phyloP scores from a whole-genome alignment of 2,329 filamentous ascomycete genomes.

The Domatiomyces catenatus region DNA sequence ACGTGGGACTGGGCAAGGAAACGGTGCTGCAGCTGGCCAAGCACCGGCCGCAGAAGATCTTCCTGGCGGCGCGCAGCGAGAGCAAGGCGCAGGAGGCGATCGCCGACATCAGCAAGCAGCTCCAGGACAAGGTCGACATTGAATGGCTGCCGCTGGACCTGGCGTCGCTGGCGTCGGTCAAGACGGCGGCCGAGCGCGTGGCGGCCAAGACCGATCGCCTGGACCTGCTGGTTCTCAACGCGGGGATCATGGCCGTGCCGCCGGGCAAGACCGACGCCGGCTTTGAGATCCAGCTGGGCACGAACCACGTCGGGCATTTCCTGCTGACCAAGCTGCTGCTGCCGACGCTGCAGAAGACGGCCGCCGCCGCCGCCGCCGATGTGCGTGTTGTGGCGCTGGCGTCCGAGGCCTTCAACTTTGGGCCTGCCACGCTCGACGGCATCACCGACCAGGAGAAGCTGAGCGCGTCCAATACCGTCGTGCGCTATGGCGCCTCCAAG shows the following conservation, averaged over 20 bases:
- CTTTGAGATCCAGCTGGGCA: constrained; percentile 32
- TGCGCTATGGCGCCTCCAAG: constrained; percentile 38
- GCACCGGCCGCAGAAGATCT: constrained; percentile 39
- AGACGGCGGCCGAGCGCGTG: constrained; percentile 30
- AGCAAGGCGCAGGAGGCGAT: constrained; percentile 31
- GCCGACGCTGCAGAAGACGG: constrained; percentile 26
- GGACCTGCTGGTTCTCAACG: constrained; percentile 33
- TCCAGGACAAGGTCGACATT: constrained; percentile 24
- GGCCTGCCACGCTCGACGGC: constrained; percentile 21
- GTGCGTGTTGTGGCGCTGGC: constrained; percentile 26
- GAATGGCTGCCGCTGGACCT: constrained; percentile 35
- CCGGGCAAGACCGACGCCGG: constrained; percentile 26
- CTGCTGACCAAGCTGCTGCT: constrained; percentile 30
- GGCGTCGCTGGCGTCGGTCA: constrained; percentile 35
- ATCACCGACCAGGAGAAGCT: constrained; percentile 26
- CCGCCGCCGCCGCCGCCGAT: constrained; percentile 17
- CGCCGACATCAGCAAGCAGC: constrained; percentile 24
- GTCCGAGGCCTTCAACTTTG: constrained; percentile 24
- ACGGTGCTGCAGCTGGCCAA: constrained; percentile 34
- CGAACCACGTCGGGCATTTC: constrained; percentile 33
- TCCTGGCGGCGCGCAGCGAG: constrained; percentile 37
- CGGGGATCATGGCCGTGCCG: constrained; percentile 31
- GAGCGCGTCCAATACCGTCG: constrained; percentile 25
- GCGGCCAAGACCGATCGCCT: constrained; percentile 26
- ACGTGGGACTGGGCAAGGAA: constrained; percentile 32